Conservation (phyloP, 1,284 basidiomycete genomes). For the Sphagnurus paluster region DNA sequence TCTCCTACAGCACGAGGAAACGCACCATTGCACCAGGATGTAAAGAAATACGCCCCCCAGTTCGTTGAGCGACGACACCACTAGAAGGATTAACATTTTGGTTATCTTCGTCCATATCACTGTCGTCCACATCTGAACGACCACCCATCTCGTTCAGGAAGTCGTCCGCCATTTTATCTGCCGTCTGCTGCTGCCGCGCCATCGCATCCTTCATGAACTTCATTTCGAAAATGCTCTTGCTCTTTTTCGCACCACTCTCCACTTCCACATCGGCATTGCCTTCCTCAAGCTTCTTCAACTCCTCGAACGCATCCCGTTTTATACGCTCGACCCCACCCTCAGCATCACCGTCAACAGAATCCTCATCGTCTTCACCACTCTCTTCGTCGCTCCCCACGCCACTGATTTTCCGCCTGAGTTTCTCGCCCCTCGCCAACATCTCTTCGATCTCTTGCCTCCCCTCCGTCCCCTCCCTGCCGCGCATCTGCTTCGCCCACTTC, state of each 20-base stretch:
- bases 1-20: conserved; percentile 8
- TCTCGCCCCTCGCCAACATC: conserved; percentile 76
- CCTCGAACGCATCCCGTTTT: conserved; percentile 72
- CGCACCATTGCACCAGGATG: conserved; percentile 48
- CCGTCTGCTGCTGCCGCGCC: conserved; percentile 60
- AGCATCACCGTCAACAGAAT: conserved; percentile 30
- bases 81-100: conserved; percentile 25
- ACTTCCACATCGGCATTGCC: conserved; percentile 32
- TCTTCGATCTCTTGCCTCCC: conserved; percentile 76
- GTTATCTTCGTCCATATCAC: conserved; percentile 24
- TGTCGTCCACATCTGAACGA: conserved; percentile 30
- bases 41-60: conserved; percentile 60
- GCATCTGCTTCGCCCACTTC: conserved; percentile 79
- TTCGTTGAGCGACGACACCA: conserved; percentile 44
- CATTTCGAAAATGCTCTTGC: conserved; percentile 83
- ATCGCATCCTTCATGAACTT: conserved; percentile 95
- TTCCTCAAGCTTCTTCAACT: conserved; percentile 54
- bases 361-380: conserved; percentile 47
- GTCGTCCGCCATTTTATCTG: conserved; percentile 66
- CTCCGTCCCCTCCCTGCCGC: conserved; percentile 60
- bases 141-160: conserved; percentile 68
- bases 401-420: conserved; percentile 68
- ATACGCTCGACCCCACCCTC: conserved; percentile 46
- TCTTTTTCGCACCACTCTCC: conserved; percentile 35
- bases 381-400: conserved; percentile 58